Evolutionary conservation across 495 filamentous ascomycete genomes (phyloP), one percentile per base, ranked within the genome.

Genomic region (Aspergillus sparsus): DNA sequence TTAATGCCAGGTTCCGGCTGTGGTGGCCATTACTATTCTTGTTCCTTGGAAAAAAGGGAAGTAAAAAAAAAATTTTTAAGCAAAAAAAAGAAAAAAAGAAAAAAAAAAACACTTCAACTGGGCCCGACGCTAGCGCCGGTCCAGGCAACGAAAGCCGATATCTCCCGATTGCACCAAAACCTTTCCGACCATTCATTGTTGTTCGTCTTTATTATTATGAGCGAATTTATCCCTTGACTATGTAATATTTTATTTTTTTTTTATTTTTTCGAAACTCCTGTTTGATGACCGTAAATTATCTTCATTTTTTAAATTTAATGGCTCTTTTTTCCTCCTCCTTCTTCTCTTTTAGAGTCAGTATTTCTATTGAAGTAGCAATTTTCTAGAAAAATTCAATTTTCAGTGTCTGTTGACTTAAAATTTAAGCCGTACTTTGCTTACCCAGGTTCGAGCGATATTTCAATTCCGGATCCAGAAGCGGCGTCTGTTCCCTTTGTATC

Each of bases 101-200:
- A 54, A 55, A 54, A 49, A 55, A 63, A 61, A 61, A 63, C 21
- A 27, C 21, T 27, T 27, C 21, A 58, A 52, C 46, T 53, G 60
- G 62, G 63, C 47, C 65, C 55, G 62, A 57, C 69, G 69, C 69
- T 70, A 72, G 62, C 47, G 53, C 65, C 65, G 57, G 63, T 60
- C 67, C 58, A 63, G 68, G 66, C 61, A 66, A 68, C 66, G 55
- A 68, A 55, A 62, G 62, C 76, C 76, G 77, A 77, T 64, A 76
- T 79, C 71, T 78, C 74, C 77, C 77, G 77, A 79, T 68, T 66
- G 61, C 66, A 54, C 64, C 68, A 71, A 58, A 62, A 46, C 64
- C 57, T 37, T 61, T 41, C 61, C 61, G 61, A 63, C 61, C 46
- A 57, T 49, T 45, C 27, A 34, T 46, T 56, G 32, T 55, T 16